Conservation (phyloP, 345 rosid genomes). For the Corymbia maculata region DNA sequence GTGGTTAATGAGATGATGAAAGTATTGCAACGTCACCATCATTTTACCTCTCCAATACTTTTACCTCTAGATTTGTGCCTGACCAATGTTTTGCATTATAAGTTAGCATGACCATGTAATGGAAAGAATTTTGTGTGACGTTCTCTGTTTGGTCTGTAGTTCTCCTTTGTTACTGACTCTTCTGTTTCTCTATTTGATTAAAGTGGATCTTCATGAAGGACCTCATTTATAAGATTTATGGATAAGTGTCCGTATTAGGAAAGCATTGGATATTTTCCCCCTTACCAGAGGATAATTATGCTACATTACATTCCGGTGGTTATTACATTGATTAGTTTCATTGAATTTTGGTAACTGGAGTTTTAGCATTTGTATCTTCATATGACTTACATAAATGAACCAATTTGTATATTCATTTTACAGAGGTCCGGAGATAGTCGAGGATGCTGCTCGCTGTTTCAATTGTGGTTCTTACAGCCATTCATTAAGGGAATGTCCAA, state of each 20-base stretch:
- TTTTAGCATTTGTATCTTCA: background rate
- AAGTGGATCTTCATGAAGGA: background rate
- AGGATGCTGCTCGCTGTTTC: constrained; percentile 79
- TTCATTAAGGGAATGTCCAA: constrained; percentile 76
- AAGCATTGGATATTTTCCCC: background rate
- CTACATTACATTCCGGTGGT: background rate
- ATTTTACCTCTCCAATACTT: background rate
- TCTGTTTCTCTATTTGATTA: background rate
- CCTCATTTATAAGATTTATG: background rate
- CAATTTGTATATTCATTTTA: background rate
- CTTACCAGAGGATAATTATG: background rate
- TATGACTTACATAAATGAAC: background rate
- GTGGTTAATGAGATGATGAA: background rate
- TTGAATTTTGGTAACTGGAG: background rate
- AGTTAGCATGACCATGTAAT: background rate
- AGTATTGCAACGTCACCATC: background rate
- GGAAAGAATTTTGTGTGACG: background rate
- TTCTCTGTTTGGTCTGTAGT: background rate
- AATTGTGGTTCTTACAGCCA: constrained; percentile 91
- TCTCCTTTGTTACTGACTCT: background rate
- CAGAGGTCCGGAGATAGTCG: constrained; percentile 73
- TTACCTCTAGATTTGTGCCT: background rate
- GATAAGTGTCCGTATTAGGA: background rate
- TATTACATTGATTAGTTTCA: background rate
- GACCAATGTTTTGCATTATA: background rate